These are phyloP conservation scores for Fusarium armeniacum DNA, from an alignment of 2,329 filamentous ascomycete species.

Conservation along the genomic window DNA sequence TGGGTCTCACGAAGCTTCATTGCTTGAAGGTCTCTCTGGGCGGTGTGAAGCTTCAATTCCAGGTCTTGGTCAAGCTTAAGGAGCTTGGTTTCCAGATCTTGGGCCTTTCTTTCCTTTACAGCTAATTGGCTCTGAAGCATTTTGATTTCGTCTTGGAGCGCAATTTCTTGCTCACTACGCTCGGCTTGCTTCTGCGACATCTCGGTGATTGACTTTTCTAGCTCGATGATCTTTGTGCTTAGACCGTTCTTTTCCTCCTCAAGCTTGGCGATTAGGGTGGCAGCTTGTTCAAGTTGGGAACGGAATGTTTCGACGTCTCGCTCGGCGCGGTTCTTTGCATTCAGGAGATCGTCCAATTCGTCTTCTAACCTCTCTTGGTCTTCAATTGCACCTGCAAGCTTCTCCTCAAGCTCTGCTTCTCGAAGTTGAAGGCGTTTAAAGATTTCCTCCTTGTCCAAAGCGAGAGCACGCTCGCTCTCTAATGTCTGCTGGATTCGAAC, in stretches of 20 bases:
- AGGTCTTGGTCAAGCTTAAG: conserved; percentile 89
- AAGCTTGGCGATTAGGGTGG: conserved; percentile 84
- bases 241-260: conserved; percentile 89
- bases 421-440: conserved; percentile 94
- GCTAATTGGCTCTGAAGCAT: conserved; percentile 92
- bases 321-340: conserved; percentile 89
- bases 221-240: conserved; percentile 72
- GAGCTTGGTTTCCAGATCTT: conserved; percentile 87
- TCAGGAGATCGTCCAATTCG: conserved; percentile 88
- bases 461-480: conserved; percentile 94
- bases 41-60: conserved; percentile 83
- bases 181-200: conserved; percentile 79
- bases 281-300: conserved; percentile 90
- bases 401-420: conserved; percentile 93
- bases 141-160: conserved; percentile 85
- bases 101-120: conserved; percentile 89
- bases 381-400: conserved; percentile 89
- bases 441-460: conserved; percentile 98
- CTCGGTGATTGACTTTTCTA: conserved; percentile 79
- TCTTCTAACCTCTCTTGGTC: conserved; percentile 96
- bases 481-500: conserved; percentile 92
- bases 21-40: conserved; percentile 83
- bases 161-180: conserved; percentile 81
- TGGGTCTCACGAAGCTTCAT: conserved; percentile 81
- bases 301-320: conserved; percentile 84